Conservation (phyloP, 495 filamentous ascomycete genomes). For the Penicillium manginii region DNA sequence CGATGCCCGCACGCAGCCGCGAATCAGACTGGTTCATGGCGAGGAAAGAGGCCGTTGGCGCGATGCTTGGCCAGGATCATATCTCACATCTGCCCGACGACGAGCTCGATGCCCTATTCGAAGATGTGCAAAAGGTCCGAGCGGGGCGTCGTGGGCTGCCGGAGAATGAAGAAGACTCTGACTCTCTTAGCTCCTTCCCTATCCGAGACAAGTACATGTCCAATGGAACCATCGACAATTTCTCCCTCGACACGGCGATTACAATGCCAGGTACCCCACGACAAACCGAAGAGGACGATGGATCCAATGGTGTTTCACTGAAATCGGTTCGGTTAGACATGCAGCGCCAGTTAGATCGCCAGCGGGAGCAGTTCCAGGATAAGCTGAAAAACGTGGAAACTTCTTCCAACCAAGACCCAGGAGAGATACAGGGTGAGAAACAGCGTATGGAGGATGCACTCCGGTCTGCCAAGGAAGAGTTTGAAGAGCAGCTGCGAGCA, state of each 20-base stretch:
- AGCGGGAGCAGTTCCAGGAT: constrained; percentile 79
- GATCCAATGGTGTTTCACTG: constrained; percentile 58
- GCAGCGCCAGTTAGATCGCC: constrained; percentile 84
- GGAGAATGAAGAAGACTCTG: constrained; percentile 84
- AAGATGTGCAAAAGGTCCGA: constrained; percentile 88
- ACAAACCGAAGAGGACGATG: constrained; percentile 69
- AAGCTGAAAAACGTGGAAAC: constrained; percentile 79
- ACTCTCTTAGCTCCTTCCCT: constrained; percentile 86
- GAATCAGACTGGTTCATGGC: constrained; percentile 98
- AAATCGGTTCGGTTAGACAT: constrained; percentile 80
- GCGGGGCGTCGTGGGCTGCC: constrained; percentile 74
- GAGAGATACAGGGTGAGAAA: constrained; percentile 85
- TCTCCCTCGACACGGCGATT: constrained; percentile 90
- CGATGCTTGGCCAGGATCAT: constrained; percentile 89
- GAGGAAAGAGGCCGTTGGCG: constrained; percentile 85
- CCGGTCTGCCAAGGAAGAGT: constrained; percentile 77
- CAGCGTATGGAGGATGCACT: constrained; percentile 84
- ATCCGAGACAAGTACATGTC: constrained; percentile 96
- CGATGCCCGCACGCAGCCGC: constrained; percentile 69
- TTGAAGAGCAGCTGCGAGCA: constrained; percentile 75
- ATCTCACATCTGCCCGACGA: constrained; percentile 88
- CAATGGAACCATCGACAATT: constrained; percentile 92
- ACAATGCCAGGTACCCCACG: constrained; percentile 93
- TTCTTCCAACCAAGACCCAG: constrained; percentile 73
- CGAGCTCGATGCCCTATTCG: constrained; percentile 91